Evolutionary conservation across 345 rosid genomes (phyloP).

Genomic region (Noccaea caerulescens): DNA sequence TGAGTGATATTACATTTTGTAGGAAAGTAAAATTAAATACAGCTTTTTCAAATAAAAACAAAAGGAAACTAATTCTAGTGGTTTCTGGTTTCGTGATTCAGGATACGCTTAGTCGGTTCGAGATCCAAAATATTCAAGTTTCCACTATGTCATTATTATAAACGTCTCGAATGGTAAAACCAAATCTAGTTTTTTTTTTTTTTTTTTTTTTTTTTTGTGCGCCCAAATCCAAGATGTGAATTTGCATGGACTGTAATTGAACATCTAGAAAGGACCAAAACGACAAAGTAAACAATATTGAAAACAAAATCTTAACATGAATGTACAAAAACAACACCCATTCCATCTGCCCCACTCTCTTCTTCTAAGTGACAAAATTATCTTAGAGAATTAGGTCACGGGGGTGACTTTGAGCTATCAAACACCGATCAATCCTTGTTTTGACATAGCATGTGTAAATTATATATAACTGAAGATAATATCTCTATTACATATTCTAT

Average conservation of each 20-base stretch:
- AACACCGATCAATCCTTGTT: slow-evolving; percentile 26
- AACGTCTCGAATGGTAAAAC: no score
- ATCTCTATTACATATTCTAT: neutral
- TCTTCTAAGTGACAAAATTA: slow-evolving; percentile 40
- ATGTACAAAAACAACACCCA: slow-evolving; percentile 43
- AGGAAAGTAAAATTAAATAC: no score
- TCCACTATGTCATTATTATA: no score
- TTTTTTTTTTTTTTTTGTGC: no score
- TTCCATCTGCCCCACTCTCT: slow-evolving; percentile 44
- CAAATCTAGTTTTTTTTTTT: no score
- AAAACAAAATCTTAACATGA: slow-evolving; percentile 35
- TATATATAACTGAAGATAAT: neutral
- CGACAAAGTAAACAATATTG: slow-evolving; percentile 35
- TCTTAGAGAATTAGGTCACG: slow-evolving; percentile 44
- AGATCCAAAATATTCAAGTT: no score
- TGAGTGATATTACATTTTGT: no score
- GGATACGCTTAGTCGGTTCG: no score
- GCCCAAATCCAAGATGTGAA: slow-evolving; percentile 18
- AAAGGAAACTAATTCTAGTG: no score
- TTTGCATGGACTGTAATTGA: slow-evolving; percentile 33
- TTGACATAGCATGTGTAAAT: neutral
- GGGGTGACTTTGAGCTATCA: slow-evolving; percentile 37
- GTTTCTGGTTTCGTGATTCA: no score
- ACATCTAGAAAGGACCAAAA: slow-evolving; percentile 17
- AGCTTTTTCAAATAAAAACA: no score